A percentile compares a stretch with the other conserved stretches of the same genome.
Conservation (phyloP, 1,284 basidiomycete species). For the Cryptococcus maquisensis region DNA sequence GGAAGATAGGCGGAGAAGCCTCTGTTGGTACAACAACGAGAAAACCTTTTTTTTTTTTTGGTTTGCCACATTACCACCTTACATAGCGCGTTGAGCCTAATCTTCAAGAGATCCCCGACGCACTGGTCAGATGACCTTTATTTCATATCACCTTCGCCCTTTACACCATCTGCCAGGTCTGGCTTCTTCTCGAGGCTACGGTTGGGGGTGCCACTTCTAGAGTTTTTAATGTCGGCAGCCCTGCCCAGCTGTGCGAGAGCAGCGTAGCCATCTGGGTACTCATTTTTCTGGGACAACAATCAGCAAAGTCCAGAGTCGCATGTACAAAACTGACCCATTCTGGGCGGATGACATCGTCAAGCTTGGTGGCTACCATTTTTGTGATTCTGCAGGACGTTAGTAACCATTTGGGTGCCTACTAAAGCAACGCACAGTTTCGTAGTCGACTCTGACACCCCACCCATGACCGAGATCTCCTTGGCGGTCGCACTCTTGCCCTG, state of each 20-base stretch:
- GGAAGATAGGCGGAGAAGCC: too few relatives aligned
- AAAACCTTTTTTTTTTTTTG: too few relatives aligned
- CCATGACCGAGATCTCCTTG: constrained; percentile 87
- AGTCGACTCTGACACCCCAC: constrained; percentile 94
- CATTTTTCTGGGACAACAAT: constrained; percentile 6
- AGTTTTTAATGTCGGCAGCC: constrained; percentile 11
- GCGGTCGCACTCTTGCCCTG: constrained; percentile 68
- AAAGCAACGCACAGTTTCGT: constrained; percentile 64
- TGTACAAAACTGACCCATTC: constrained; percentile 40
- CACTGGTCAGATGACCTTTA: too few relatives aligned
- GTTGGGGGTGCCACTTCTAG: constrained; percentile 13
- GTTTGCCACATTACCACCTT: too few relatives aligned
- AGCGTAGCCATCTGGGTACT: constrained; percentile 7
- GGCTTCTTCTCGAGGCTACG: neutral
- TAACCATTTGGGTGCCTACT: neutral
- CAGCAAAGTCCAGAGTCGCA: neutral
- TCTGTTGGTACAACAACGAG: too few relatives aligned
- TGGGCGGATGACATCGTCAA: constrained; percentile 39
- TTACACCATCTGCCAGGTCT: neutral
- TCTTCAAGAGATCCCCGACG: too few relatives aligned
- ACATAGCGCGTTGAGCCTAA: too few relatives aligned
- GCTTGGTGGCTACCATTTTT: constrained; percentile 35
- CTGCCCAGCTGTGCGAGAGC: constrained; percentile 7
- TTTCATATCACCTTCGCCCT: neutral
- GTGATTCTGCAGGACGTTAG: constrained; percentile 42